Conservation (phyloP, 495 filamentous ascomycete species). For the Aspergillus leporis region DNA sequence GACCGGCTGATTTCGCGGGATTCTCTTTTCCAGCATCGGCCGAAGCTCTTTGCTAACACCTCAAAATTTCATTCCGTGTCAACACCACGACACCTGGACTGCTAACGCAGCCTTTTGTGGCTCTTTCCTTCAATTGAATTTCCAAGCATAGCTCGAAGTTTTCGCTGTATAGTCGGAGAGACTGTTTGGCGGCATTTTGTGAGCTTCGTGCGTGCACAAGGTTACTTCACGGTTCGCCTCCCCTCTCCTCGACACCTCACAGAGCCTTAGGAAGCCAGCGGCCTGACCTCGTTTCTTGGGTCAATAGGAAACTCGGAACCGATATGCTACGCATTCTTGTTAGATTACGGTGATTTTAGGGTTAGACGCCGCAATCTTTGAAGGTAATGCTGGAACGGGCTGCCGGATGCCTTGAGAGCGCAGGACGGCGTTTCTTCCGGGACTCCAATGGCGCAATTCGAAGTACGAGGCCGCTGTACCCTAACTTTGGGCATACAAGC, state of each 20-base stretch:
- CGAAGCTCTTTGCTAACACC: conserved; percentile 13
- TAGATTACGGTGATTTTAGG: conserved; percentile 29
- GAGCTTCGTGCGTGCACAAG: conserved; percentile 12
- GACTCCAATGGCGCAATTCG: conserved; percentile 53
- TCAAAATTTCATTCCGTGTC: conserved; percentile 21
- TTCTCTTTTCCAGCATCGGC: conserved; percentile 27
- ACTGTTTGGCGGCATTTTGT: conserved; percentile 7
- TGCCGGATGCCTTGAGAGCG: conserved; percentile 73
- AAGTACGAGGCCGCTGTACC: conserved; percentile 60
- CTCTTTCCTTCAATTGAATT: neutral
- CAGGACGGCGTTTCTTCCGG: conserved; percentile 67
- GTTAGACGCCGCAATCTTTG: conserved; percentile 47
- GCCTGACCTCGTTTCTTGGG: conserved; percentile 14
- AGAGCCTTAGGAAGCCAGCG: neutral
- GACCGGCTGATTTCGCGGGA: conserved; percentile 32
- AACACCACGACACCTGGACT: conserved; percentile 11
- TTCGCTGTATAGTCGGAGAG: neutral
- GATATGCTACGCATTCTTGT: conserved; percentile 32
- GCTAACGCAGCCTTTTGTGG: neutral
- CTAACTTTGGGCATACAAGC: conserved; percentile 67
- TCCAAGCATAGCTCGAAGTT: neutral
- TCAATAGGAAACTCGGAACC: conserved; percentile 11
- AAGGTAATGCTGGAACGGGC: conserved; percentile 83
- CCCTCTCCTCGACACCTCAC: conserved; percentile 13
- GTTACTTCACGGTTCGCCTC: conserved; percentile 24